Percentiles rank a stretch among this genome's conserved stretches.
These are phyloP conservation scores for Gastroboletus turbinatus DNA, from an alignment of 1,284 basidiomycete genomes.

Conservation along the genomic window DNA sequence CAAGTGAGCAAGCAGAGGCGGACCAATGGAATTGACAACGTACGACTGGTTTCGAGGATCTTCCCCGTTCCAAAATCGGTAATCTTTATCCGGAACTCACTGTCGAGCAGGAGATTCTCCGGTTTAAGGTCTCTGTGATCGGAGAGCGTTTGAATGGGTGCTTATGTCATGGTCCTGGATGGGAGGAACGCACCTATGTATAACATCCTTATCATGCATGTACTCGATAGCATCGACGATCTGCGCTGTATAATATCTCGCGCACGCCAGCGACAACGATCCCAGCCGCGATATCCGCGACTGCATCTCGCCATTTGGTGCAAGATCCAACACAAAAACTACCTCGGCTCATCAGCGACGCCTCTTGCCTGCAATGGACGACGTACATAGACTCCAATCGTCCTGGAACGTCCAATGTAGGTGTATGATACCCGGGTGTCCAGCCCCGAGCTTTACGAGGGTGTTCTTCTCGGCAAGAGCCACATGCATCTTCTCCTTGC, in stretches of 20 bases:
- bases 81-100: constrained; percentile 85
- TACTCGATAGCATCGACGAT: constrained; percentile 85
- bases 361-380: neutral
- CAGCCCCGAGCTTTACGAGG: constrained; percentile 58
- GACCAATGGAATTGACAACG: constrained; percentile 17
- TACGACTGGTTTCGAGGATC: constrained; percentile 63
- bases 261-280: constrained; percentile 74
- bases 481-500: constrained; percentile 64
- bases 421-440: constrained; percentile 82
- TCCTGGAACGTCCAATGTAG: constrained; percentile 87
- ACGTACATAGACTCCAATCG: constrained; percentile 73
- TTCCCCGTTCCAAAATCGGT: constrained; percentile 98
- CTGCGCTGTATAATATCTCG: constrained; percentile 85
- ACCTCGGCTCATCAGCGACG: constrained; percentile 6
- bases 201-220: constrained; percentile 86
- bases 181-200: constrained; percentile 64
- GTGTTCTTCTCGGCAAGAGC: constrained; percentile 68
- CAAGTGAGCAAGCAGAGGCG: neutral
- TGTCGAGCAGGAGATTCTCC: constrained; percentile 89
- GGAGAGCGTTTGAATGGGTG: neutral
- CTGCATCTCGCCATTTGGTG: constrained; percentile 88
- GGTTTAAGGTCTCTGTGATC: constrained; percentile 78
- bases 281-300: constrained; percentile 76
- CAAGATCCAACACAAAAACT: constrained; percentile 93
- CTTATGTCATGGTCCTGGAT: constrained; percentile 9